Evolutionary conservation across 2,329 filamentous ascomycete genomes (phyloP), one percentile per base, ranked within the genome.

Genomic region (Macrophomina phaseolina): DNA sequence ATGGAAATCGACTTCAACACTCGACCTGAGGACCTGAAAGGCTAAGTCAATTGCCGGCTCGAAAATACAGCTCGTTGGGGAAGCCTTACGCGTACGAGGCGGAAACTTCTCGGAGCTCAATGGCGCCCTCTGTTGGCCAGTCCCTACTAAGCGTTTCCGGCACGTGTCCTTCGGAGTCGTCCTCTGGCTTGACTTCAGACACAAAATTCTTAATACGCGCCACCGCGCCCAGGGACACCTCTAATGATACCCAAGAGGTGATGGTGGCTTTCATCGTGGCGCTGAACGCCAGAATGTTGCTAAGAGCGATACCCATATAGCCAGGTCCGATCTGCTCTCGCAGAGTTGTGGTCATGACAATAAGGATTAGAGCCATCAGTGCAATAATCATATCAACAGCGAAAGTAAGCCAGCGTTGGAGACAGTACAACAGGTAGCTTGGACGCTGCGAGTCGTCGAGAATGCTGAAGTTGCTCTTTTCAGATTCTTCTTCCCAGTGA

Each of bases 201-300:
- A 53, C 32, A 68, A 87, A 87, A 16, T 81, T 80, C 72, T 84
- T 85, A 67, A 88, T 80, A 28, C 87, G 80, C 4, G 82, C 78
- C 7, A 89, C 81, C 8, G 85, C 85, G 5, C 86, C 87, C 53
- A 89, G 81, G 45, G 83, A 82, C 0, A 85, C 88, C 69, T 89
- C 87, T 16, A 89, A 75, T 46, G 81, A 80, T 0, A 86, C 87
- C 85, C 86, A 89, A 55, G 80, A 82, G 0, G 79, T 73, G 9
- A 86, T 79, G 16, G 86, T 73, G 9, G 82, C 73, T 66, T 83
- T 84, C 67, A 88, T 78, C 62, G 79, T 81, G 51, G 83, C 79
- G 51, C 82, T 86, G 73, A 88, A 86, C 28, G 81, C 75, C 32
- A 87, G 82, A 42, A 87, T 79, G 65, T 85, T 85, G 30, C 86